Evolutionary conservation across 495 filamentous ascomycete species (phyloP).

Genomic region (Penicillium lagena): DNA sequence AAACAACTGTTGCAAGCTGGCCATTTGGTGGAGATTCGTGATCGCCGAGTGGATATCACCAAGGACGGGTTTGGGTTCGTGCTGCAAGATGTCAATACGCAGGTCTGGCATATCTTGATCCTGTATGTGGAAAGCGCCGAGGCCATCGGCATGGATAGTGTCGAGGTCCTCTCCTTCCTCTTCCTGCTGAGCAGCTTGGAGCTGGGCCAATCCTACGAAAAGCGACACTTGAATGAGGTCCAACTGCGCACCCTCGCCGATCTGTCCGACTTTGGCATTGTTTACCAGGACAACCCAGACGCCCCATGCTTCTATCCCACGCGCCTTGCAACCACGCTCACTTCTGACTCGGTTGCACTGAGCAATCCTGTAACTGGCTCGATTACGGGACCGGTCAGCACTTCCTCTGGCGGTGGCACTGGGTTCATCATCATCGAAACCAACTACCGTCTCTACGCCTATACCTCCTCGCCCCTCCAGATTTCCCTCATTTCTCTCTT

Average conservation of each 20-base stretch:
- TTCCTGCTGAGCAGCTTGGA: slow-evolving; percentile 94
- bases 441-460: slow-evolving; percentile 97
- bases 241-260: slow-evolving; percentile 83
- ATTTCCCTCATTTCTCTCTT: slow-evolving; percentile 94
- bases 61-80: slow-evolving; percentile 90
- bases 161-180: slow-evolving; percentile 91
- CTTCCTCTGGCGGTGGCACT: slow-evolving; percentile 40
- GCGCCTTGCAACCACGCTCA: slow-evolving; percentile 88
- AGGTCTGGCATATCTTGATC: slow-evolving; percentile 92
- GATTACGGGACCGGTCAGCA: slow-evolving; percentile 25
- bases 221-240: slow-evolving; percentile 65
- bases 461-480: slow-evolving; percentile 85
- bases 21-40: slow-evolving; percentile 65
- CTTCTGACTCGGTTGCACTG: slow-evolving; percentile 65
- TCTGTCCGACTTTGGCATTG: slow-evolving; percentile 84
- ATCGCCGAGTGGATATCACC: slow-evolving; percentile 64
- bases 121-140: slow-evolving; percentile 88
- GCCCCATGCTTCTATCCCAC: slow-evolving; percentile 84
- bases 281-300: slow-evolving; percentile 60
- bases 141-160: slow-evolving; percentile 69
- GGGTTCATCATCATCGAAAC: slow-evolving; percentile 96
- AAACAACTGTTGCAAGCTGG: slow-evolving; percentile 74
- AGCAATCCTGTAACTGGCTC: slow-evolving; percentile 35
- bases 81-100: slow-evolving; percentile 88
- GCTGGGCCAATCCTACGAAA: slow-evolving; percentile 83